Percentiles rank a stretch among this genome's conserved stretches.
Conservation (phyloP, 1,139 yeast genomes). For the Hyphopichia burtonii region DNA sequence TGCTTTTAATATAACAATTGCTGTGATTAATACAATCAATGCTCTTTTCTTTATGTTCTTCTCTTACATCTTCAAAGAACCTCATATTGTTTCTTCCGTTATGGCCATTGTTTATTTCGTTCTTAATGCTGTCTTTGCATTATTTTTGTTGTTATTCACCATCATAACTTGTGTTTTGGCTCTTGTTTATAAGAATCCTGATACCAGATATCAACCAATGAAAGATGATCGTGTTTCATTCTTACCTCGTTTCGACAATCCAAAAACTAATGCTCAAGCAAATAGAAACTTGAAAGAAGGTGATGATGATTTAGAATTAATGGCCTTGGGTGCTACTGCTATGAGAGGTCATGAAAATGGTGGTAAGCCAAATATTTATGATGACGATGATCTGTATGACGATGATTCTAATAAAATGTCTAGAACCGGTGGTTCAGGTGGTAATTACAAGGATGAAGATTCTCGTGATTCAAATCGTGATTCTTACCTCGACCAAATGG, state of each 20-base stretch:
- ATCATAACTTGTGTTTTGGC: constrained; percentile 86
- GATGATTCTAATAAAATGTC: constrained; percentile 23
- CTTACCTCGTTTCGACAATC: constrained; percentile 61
- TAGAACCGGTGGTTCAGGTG: constrained; percentile 3
- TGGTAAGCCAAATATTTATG: constrained; percentile 20
- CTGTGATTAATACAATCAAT: constrained; percentile 75
- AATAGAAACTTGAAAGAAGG: constrained; percentile 28
- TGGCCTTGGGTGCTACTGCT: constrained; percentile 87
- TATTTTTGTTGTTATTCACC: constrained; percentile 78
- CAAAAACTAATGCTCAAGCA: constrained; percentile 31
- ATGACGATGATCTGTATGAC: constrained; percentile 36
- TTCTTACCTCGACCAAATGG: constrained; percentile 30
- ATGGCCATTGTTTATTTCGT: constrained; percentile 93
- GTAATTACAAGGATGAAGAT: background rate
- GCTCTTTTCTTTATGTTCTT: constrained; percentile 86
- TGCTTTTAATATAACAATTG: constrained; percentile 82
- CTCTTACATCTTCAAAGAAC: constrained; percentile 80
- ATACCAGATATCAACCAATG: constrained; percentile 94
- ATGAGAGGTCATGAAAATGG: constrained; percentile 70
- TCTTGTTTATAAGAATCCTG: constrained; percentile 85
- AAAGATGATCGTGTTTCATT: constrained; percentile 94
- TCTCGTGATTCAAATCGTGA: constrained; percentile 30
- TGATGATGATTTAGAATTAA: constrained; percentile 70
- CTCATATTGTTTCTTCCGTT: constrained; percentile 82
- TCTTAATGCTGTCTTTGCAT: constrained; percentile 84